Evolutionary conservation across 257 asterid genomes (phyloP).

Genomic region (Solanum sejunctum): DNA sequence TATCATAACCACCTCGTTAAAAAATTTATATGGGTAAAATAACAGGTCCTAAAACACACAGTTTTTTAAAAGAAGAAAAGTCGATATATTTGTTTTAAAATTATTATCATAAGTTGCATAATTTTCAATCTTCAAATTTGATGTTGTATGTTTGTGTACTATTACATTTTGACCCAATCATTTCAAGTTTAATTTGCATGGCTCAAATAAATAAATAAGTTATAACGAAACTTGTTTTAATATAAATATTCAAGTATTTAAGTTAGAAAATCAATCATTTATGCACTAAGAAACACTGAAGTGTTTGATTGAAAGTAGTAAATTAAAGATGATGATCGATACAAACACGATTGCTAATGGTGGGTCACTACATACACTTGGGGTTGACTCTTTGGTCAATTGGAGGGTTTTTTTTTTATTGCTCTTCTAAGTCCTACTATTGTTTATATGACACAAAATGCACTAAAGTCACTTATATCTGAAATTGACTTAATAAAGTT

Average conservation of each 20-base stretch:
- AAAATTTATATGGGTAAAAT: neutral
- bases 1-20: neutral
- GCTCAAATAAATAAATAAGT: neutral
- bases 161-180: neutral
- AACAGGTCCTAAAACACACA: neutral
- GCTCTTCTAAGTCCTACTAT: neutral
- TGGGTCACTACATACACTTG: neutral
- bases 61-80: neutral
- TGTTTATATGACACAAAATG: neutral
- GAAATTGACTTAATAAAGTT: neutral
- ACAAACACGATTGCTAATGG: neutral
- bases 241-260: neutral
- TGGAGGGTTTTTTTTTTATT: neutral
- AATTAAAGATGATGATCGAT: neutral
- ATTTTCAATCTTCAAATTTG: neutral
- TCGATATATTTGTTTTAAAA: neutral
- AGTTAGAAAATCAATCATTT: neutral
- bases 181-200: neutral
- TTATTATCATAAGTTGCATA: neutral
- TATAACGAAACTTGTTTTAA: fast-evolving
- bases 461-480: neutral
- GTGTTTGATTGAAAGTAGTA: neutral
- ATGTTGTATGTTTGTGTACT: neutral
- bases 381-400: neutral
- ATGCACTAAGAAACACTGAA: neutral